phyloP scores from a whole-genome alignment of 495 filamentous ascomycete species.

The Talaromyces wortmannii region DNA sequence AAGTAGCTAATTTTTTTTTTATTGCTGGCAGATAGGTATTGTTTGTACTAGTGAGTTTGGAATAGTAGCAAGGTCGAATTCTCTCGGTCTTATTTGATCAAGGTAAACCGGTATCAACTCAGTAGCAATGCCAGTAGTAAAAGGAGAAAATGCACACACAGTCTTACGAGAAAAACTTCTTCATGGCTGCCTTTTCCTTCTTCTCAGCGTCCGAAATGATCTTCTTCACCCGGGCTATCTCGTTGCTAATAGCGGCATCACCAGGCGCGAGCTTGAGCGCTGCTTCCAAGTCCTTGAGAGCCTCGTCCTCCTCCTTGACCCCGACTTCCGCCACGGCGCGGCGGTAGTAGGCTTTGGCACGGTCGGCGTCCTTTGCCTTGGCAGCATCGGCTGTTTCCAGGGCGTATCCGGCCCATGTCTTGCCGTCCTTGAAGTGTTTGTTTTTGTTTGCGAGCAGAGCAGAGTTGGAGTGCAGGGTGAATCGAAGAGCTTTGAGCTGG shows the following conservation, averaged over 20 bases:
- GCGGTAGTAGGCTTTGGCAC: conserved; percentile 82
- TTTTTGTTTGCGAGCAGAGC: conserved; percentile 79
- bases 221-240: conserved; percentile 71
- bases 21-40: too few species aligned
- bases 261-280: conserved; percentile 68
- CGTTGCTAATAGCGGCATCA: conserved; percentile 69
- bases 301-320: conserved; percentile 80
- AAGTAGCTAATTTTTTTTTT: background rate
- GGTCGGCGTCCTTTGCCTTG: conserved; percentile 64
- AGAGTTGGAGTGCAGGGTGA: conserved; percentile 71
- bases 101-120: too few species aligned
- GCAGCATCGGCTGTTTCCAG: conserved; percentile 52
- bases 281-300: conserved; percentile 68
- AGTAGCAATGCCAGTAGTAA: background rate
- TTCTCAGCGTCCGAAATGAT: conserved; percentile 61
- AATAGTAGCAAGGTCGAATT: too few species aligned
- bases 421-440: conserved; percentile 58
- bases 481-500: conserved; percentile 66
- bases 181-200: conserved; percentile 84
- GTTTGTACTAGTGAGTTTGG: too few species aligned
- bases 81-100: too few species aligned
- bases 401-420: conserved; percentile 64
- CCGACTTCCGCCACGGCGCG: conserved; percentile 66
- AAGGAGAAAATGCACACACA: background rate
- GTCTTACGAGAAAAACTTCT: conserved; percentile 70